These are phyloP conservation scores for Populus tomentosa DNA, from an alignment of 441 rosid genomes.

Conservation along the genomic window DNA sequence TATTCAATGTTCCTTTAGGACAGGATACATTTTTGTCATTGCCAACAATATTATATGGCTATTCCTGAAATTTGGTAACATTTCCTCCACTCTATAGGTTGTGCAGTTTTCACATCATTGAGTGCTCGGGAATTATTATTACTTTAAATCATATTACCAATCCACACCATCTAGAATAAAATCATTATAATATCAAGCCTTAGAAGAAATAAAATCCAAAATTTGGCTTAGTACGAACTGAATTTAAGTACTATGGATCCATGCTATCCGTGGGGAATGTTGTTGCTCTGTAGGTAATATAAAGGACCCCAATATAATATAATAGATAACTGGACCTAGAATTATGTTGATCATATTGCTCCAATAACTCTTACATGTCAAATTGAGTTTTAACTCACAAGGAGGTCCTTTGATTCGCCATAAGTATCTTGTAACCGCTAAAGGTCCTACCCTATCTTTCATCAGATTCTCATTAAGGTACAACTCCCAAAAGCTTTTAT, in stretches of 20 bases:
- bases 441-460: neutral
- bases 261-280: neutral
- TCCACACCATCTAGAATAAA: neutral
- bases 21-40: neutral
- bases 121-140: neutral
- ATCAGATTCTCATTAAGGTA: neutral
- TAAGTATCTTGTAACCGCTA: neutral
- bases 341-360: neutral
- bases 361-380: neutral
- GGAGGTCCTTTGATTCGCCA: neutral
- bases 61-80: neutral
- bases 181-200: neutral
- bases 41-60: neutral
- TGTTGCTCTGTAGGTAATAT: neutral
- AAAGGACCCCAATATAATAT: neutral
- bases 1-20: neutral
- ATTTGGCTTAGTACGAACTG: neutral
- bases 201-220: neutral
- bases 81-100: neutral
- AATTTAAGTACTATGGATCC: neutral
- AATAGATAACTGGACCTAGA: neutral
- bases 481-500: neutral
- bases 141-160: neutral
- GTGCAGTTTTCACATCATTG: neutral
- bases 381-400: neutral